Evolutionary conservation across 805 yeast genomes (phyloP).

Genomic region (Saturnispora besseyi): DNA sequence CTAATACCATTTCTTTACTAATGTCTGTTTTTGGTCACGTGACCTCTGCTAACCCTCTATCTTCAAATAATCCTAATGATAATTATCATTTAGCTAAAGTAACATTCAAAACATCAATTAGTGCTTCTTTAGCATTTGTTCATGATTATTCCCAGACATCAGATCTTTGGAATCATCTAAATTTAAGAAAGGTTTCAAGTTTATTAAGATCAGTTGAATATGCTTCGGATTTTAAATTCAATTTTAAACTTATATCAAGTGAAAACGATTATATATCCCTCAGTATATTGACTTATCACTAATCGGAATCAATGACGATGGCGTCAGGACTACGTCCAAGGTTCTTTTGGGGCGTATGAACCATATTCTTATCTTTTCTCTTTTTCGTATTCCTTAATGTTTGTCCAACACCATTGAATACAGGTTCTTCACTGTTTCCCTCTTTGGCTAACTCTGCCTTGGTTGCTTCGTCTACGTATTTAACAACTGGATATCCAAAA

Average conservation of each 20-base stretch:
- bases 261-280: background rate
- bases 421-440: constrained; percentile 6
- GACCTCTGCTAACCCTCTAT: background rate
- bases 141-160: constrained; percentile 37
- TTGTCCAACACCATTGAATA: constrained; percentile 64
- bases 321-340: constrained; percentile 66
- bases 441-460: constrained; percentile 17
- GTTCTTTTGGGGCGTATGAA: constrained; percentile 48
- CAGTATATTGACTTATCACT: background rate
- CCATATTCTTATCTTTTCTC: constrained; percentile 47
- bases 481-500: constrained; percentile 80
- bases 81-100: constrained; percentile 34
- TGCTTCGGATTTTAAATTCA: background rate
- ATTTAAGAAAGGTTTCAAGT: constrained; percentile 38
- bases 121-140: constrained; percentile 29
- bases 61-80: constrained; percentile 2
- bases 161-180: constrained; percentile 37
- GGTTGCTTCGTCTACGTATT: constrained; percentile 33
- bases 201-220: constrained; percentile 28
- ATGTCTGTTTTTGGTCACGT: constrained; percentile 39
- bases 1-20: constrained; percentile 28
- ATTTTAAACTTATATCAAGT: background rate
- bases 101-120: constrained; percentile 22
- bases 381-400: constrained; percentile 50
- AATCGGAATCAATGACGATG: constrained; percentile 62